Base-by-base conservation (phyloP, 306 rosid genomes). In the Castanospermum australe region DNA sequence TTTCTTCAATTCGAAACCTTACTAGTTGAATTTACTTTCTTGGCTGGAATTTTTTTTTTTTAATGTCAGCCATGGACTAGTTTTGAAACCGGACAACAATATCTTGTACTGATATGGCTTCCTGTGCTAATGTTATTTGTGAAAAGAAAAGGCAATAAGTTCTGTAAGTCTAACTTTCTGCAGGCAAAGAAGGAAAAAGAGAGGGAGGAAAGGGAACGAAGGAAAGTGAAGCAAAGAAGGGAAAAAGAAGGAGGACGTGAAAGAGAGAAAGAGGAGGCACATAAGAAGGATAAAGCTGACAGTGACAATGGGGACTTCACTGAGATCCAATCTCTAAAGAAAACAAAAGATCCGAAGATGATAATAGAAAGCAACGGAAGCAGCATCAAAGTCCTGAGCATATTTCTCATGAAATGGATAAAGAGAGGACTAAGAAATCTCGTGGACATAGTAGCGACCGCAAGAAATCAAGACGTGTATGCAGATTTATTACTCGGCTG, bases 101-200 rank as follows among this genome's bases (percentile, higher is more conserved):
- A 17, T 62, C 51, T 22, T 4, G 56, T 60, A 35, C 56, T 54
- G 66, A 35, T 25, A 79, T 72, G 21, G 33, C 20, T 73, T 65
- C 6, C 41, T 21, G 20, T 38, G 60, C 38, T 50, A 24, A 39
- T 25, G 15, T 44, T 67, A 45, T 77, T 56, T 32, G 17, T 47
- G 48, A 50, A 69, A 13, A 32, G 20, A 78, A 62, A 50, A 41
- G 25, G 28, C 32, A 68, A 55, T 57, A 33, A 50, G 42, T 32
- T 75, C 70, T 56, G 71, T n/a, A 85, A 28, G 50, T 39, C 30
- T 70, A 56, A 54, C 71, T 73, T 64, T 83, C 83, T 87, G 74
- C 86, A 92, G 97, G 89, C 83, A 18, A 90, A 90, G 82, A 90
- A 86, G 87, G 97, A 90, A 57, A 94, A 88, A 62, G 98, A 94